Evolutionary conservation across 345 rosid species (phyloP), one percentile per base, ranked within the genome.

Genomic region (Limnanthes douglasii): DNA sequence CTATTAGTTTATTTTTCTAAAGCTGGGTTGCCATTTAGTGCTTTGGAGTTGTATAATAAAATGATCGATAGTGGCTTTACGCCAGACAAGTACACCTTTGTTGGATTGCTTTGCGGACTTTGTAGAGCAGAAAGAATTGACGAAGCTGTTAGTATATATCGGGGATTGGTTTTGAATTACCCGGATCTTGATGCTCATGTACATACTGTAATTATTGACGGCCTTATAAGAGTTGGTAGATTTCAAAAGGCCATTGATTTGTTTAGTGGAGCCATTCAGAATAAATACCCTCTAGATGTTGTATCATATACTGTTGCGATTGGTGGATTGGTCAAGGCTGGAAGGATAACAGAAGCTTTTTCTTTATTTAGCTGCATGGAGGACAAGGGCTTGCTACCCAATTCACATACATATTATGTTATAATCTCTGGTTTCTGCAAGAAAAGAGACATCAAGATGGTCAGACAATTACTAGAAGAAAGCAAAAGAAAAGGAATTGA

Each of bases 291-390:
- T 18, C 40, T 74, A 28, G 94, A 78, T 63, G 72, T 48, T 45
- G 71, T 74, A 24, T 65, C 82, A 23, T 78, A 65, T 49, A 65
- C 76, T 27, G 72, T 65, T 42, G 86, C 70, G 19, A 74, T 74
- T 5, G 34, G 37, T 55, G 83, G 90, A 8, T 79, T 82, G 50
- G 53, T 82, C 38, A 52, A 39, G 46, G 48, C 46, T 8, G 66
- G 73, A 32, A 67, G 77, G 53, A 40, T 48, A 15, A 54, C 37
- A 38, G 86, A 78, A 61, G 94, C 75, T 23, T 54, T 18, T 42
- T 31, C 52, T 34, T 15, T 71, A 45, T 65, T 54, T 26, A 5
- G 37, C 10, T 50, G 64, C 30, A 82, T 82, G 94, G 74, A 51
- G 43, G 69, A 62, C 28, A 31, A 8, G 41, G 85, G 81, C 5